These are phyloP conservation scores for Physaria fendleri DNA, from an alignment of 345 rosid genomes.

Conservation along the genomic window DNA sequence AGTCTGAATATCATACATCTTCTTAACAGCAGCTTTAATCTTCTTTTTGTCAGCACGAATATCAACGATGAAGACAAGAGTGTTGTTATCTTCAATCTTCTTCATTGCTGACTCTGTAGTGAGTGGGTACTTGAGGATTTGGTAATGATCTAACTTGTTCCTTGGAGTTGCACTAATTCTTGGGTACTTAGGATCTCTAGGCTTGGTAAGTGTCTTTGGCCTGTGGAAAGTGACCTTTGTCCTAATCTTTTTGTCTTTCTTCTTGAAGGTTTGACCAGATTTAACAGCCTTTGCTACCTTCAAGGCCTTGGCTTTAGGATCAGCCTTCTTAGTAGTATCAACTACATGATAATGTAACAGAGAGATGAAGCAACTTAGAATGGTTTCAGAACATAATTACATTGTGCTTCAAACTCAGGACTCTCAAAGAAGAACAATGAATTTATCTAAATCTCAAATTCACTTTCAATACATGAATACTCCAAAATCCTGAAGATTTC, in stretches of 20 bases:
- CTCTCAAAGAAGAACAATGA: too few relatives aligned
- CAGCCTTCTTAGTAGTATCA: too few relatives aligned
- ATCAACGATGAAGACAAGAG: conserved; percentile 93
- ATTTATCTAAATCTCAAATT: neutral
- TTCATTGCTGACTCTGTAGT: conserved; percentile 95
- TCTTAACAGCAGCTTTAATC: conserved; percentile 87
- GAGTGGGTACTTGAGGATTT: conserved; percentile 83
- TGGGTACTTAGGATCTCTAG: conserved; percentile 69
- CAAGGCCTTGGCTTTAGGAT: too few relatives aligned
- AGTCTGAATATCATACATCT: conserved; percentile 90
- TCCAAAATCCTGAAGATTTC: conserved; percentile 52
- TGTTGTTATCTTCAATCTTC: conserved; percentile 93
- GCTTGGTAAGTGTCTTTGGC: conserved; percentile 83
- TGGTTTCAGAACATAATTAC: neutral
- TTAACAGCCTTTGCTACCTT: conserved; percentile 83
- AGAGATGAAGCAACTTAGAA: neutral
- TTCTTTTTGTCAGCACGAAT: conserved; percentile 90
- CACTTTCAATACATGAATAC: conserved; percentile 81
- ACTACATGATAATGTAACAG: conserved; percentile 22
- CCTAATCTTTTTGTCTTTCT: conserved; percentile 67
- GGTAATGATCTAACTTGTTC: conserved; percentile 91
- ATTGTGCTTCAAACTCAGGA: neutral
- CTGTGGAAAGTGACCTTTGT: conserved; percentile 89
- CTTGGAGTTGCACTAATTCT: conserved; percentile 80
- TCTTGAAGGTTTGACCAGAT: conserved; percentile 72